Percentiles rank a stretch among this genome's conserved stretches.
phyloP scores from a whole-genome alignment of 1,284 basidiomycete genomes.

The Ustilago curta region DNA sequence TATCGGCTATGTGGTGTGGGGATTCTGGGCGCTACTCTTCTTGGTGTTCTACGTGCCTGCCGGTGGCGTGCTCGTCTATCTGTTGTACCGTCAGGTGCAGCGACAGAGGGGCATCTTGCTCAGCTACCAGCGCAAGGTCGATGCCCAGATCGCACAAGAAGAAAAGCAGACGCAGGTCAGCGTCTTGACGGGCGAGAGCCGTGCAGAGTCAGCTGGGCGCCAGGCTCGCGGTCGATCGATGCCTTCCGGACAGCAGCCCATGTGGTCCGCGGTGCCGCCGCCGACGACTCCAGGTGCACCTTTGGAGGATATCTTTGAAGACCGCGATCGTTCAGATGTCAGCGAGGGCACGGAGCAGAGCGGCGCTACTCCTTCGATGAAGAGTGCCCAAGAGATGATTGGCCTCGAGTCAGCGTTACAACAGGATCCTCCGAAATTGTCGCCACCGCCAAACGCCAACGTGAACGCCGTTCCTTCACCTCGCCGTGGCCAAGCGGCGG shows the following conservation, averaged over 20 bases:
- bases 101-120: constrained; percentile 35
- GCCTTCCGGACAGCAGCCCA: not conserved
- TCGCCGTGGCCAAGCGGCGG: constrained; percentile 12
- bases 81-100: constrained; percentile 45
- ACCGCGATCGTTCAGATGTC: constrained; percentile 18
- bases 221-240: not conserved
- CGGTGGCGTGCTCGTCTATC: constrained; percentile 50
- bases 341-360: constrained; percentile 21
- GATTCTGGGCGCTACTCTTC: constrained; percentile 53
- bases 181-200: constrained; percentile 14
- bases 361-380: constrained; percentile 18
- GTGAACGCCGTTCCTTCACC: constrained; percentile 3
- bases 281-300: constrained; percentile 15
- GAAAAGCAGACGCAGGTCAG: constrained; percentile 23
- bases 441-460: constrained; percentile 4
- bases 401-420: constrained; percentile 27
- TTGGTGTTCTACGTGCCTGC: constrained; percentile 60
- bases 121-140: constrained; percentile 38
- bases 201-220: not conserved
- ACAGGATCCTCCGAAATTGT: constrained; percentile 15
- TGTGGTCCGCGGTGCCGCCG: not conserved
- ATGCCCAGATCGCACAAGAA: constrained; percentile 27
- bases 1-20: constrained; percentile 52
- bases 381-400: constrained; percentile 24
- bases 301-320: constrained; percentile 34